Percentiles rank a stretch among this genome's conserved stretches.
These are phyloP conservation scores for Pontederia crassipes DNA, from an alignment of 176 grass and related monocot species.

Conservation along the genomic window DNA sequence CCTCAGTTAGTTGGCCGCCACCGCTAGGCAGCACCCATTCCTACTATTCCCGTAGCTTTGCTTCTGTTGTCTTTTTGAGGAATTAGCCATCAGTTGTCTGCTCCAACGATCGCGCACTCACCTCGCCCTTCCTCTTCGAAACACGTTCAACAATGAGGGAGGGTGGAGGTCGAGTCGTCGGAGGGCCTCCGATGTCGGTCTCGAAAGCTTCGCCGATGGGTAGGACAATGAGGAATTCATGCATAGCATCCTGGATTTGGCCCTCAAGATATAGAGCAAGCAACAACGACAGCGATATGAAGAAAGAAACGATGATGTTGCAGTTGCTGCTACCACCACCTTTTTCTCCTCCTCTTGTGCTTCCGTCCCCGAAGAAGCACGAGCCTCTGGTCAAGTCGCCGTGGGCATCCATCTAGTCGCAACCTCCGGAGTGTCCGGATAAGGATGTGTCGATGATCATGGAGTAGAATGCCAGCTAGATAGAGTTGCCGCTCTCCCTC, in stretches of 20 bases:
- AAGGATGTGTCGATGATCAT: neutral
- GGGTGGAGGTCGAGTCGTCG: neutral
- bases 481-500: constrained; percentile 1
- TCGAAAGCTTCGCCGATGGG: neutral
- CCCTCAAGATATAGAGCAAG: neutral
- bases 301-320: neutral
- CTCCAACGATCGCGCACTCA: neutral
- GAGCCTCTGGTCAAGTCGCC: neutral
- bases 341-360: neutral
- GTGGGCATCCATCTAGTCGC: neutral
- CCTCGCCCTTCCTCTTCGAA: neutral
- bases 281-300: neutral
- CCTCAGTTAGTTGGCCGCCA: too few relatives aligned
- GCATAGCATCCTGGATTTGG: neutral
- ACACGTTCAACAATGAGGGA: neutral
- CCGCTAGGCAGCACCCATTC: neutral
- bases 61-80: neutral
- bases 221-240: neutral
- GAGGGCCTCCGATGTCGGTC: neutral
- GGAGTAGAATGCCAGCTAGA: neutral
- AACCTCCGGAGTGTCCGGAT: neutral
- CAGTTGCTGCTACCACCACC: neutral
- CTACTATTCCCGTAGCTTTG: neutral
- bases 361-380: neutral
- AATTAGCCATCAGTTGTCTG: neutral